phyloP scores from a whole-genome alignment of 2,329 filamentous ascomycete genomes.

The Coniochaeta sp. region DNA sequence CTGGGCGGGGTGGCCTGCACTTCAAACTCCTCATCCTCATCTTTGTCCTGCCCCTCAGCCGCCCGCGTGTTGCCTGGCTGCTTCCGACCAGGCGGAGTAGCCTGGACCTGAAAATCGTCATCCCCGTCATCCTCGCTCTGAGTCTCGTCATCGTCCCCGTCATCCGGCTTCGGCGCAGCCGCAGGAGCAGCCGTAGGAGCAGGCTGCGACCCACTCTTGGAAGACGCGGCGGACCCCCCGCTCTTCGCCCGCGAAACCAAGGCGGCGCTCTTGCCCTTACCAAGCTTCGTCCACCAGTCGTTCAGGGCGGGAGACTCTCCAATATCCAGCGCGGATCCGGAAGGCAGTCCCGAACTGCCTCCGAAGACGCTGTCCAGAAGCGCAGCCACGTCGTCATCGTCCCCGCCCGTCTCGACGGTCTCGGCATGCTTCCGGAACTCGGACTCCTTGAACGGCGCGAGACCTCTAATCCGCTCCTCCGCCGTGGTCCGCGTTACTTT shows the following conservation, averaged over 20 bases:
- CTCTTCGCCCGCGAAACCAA: conserved; percentile 12
- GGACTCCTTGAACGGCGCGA: conserved; percentile 37
- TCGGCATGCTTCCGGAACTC: conserved; percentile 28
- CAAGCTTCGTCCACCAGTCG: conserved; percentile 42
- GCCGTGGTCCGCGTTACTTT: conserved; percentile 35
- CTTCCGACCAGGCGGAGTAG: conserved; percentile 26
- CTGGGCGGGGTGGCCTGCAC: conserved; percentile 36
- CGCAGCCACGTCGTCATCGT: conserved; percentile 19
- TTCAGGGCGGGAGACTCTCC: conserved; percentile 28
- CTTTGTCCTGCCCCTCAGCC: conserved; percentile 22
- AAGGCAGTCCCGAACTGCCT: conserved; percentile 20
- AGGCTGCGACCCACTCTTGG: conserved; percentile 3
- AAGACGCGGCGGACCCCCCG: neutral
- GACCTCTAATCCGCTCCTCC: conserved; percentile 41
- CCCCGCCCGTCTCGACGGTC: conserved; percentile 6
- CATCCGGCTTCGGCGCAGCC: neutral
- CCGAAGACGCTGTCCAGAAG: conserved; percentile 37
- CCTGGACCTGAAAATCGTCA: conserved; percentile 45
- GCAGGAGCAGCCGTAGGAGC: neutral
- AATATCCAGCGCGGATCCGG: conserved; percentile 19
- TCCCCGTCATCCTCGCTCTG: conserved; percentile 33
- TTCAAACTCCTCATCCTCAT: conserved; percentile 42
- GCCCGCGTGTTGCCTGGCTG: neutral
- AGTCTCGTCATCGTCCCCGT: conserved; percentile 3
- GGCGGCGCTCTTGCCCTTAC: conserved; percentile 17